Base-by-base conservation (phyloP, 2,329 filamentous ascomycete species). In the Lachnellula subtilissima region DNA sequence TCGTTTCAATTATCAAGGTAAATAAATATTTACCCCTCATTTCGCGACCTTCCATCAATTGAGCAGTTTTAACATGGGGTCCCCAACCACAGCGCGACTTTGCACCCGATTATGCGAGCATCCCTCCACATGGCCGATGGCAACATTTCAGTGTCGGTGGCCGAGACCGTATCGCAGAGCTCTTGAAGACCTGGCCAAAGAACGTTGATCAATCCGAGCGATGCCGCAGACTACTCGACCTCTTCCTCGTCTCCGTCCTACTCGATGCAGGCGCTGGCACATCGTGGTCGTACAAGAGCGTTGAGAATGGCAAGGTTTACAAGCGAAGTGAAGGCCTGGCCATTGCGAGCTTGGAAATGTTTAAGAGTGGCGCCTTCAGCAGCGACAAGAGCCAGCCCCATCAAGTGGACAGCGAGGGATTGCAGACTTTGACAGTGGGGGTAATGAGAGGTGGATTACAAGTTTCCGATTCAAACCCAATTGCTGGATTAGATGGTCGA, bases 201-300 rank as follows among this genome's bases (percentile, higher is more conserved):
- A 79, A 80, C 11, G 76, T 91, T 42, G 89, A 94, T 70, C 81
- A 78, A 61, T 83, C 84, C 55, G 89, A 93, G 73, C 83, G 85
- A 60, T 89, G 87, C 57, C 85, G 88, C 60, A 82, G 89, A 60
- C 74, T 93, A 59, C 80, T 93, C 57, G 89, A 92, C 65, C 79
- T 93, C 37, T 92, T 91, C 73, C 75, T 91, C 70, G 76, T 94
- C 60, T 93, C 89, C 50, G 89, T 94, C 7, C 76, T 95, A 50
- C 79, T 95, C 8, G 89, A 95, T 69, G 90, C 94, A 4, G 94
- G 94, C 42, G 91, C 94, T 2, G 94, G 94, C 42, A 93, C 85
- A 2, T 81, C 84, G 63, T 99, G 94, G 94, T 87, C 85, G 64
- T 99, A 96, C 76, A 94, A 89, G 76, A 96, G 91, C 69, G 86